phyloP scores from a whole-genome alignment of 371 early-diverging fungal genomes.

The Mortierella sp. region DNA sequence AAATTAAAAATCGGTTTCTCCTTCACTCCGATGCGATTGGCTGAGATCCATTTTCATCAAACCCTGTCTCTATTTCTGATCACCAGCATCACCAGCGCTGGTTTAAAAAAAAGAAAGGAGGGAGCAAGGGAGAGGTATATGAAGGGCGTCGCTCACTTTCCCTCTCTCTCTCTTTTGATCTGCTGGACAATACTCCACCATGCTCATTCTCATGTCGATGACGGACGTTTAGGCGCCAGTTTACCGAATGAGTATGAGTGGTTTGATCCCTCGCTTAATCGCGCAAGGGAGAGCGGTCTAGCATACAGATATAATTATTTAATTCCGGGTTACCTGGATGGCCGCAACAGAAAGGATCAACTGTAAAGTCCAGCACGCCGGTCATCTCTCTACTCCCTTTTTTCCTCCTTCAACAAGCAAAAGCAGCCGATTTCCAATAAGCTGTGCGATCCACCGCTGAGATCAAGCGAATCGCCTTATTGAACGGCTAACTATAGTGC shows the following conservation, averaged over 20 bases:
- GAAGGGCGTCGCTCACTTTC: neutral
- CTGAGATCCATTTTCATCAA: slow-evolving; percentile 5
- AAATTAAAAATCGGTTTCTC: neutral
- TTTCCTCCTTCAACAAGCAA: no score
- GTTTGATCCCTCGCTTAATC: neutral
- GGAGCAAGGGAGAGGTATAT: neutral
- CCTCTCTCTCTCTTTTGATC: neutral
- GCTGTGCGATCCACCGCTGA: no score
- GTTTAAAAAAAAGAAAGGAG: neutral
- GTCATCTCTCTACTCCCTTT: no score
- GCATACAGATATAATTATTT: neutral
- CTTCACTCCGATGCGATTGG: neutral
- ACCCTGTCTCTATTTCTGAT: neutral
- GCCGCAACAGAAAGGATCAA: no score
- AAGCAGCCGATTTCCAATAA: no score
- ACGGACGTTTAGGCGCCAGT: neutral
- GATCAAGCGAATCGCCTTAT: no score
- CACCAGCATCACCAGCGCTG: neutral
- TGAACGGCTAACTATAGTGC: no score
- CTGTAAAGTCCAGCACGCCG: no score
- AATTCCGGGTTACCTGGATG: neutral
- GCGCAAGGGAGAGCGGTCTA: neutral
- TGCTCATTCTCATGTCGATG: neutral
- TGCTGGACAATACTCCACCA: neutral
- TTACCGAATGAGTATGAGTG: no score